Evolutionary conservation across 306 rosid genomes (phyloP).

Genomic region (Cercis canadensis): DNA sequence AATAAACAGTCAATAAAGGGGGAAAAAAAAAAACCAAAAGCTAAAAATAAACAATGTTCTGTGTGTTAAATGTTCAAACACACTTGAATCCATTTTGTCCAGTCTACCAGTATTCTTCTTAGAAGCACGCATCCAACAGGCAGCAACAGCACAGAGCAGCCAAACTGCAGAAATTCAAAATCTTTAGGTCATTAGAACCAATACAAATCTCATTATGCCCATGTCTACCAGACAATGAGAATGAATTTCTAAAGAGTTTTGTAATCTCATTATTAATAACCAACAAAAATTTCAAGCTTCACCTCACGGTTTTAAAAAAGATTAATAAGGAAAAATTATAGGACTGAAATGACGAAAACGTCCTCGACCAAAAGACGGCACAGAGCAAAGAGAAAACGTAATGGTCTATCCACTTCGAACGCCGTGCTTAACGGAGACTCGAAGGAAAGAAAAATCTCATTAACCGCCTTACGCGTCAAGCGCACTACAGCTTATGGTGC

Average conservation of each 20-base stretch:
- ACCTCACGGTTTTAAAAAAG: no score
- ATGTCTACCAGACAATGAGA: no score
- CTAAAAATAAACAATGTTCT: conserved; percentile 15
- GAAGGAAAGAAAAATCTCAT: neutral
- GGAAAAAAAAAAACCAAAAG: conserved; percentile 9
- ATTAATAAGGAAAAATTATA: neutral
- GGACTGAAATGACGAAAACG: neutral
- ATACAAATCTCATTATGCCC: neutral
- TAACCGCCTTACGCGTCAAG: neutral
- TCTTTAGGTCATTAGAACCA: conserved; percentile 22
- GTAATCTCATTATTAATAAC: neutral
- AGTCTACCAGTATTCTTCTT: conserved; percentile 25
- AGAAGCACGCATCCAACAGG: conserved; percentile 91
- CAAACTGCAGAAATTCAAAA: conserved; percentile 60
- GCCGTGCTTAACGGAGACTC: conserved; percentile 22
- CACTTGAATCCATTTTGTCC: conserved; percentile 37
- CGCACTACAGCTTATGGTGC: conserved; percentile 2
- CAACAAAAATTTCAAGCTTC: no score
- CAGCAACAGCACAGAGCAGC: conserved; percentile 99
- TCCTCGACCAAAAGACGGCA: neutral
- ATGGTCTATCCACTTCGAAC: conserved; percentile 8
- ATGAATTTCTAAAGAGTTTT: neutral
- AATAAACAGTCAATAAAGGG: conserved; percentile 14
- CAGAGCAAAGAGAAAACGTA: neutral
- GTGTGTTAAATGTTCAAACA: conserved; percentile 15